These are phyloP conservation scores for Solanum aculeatissimum DNA, from an alignment of 305 asterid genomes.

Conservation along the genomic window DNA sequence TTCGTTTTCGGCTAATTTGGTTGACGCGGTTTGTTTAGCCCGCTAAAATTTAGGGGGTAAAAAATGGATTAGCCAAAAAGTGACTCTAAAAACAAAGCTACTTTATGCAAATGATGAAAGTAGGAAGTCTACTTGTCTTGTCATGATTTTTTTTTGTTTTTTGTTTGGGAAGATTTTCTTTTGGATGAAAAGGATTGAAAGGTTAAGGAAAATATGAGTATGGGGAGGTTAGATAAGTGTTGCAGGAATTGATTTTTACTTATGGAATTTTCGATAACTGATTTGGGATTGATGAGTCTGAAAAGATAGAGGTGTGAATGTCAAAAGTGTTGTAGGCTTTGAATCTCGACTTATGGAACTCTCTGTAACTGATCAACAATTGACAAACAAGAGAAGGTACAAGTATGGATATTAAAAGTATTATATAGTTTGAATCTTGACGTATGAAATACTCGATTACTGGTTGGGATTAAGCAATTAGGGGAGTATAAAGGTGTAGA, in stretches of 20 bases:
- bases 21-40: neutral
- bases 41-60: conserved; percentile 2
- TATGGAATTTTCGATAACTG: neutral
- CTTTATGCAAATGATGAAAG: neutral
- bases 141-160: neutral
- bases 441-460: neutral
- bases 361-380: no score
- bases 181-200: neutral
- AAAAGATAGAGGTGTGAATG: neutral
- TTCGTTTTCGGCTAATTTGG: neutral
- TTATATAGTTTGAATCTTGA: neutral
- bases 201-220: neutral
- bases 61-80: neutral
- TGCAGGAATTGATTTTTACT: neutral
- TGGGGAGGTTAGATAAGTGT: neutral
- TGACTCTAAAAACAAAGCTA: neutral
- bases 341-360: neutral
- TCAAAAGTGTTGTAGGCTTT: neutral
- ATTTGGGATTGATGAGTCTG: neutral
- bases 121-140: neutral
- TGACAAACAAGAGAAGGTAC: no score
- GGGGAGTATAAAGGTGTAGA: neutral
- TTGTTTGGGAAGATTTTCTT: neutral
- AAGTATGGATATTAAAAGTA: neutral
- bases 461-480: neutral